Evolutionary conservation across 2,329 filamentous ascomycete species (phyloP).

Genomic region (Balansia obtecta): DNA sequence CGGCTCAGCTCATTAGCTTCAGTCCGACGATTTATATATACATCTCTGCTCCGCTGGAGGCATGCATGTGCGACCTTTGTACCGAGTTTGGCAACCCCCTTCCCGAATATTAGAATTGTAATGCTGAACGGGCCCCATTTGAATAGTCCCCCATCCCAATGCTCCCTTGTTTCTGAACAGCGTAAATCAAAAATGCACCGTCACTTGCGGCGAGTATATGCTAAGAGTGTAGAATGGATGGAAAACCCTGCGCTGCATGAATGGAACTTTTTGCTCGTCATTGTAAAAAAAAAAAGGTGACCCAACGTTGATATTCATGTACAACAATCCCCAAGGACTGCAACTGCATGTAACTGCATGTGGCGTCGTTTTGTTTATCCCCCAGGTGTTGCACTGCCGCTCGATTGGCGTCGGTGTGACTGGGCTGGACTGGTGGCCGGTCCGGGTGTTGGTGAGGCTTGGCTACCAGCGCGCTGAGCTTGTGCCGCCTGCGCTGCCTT

Average conservation of each 20-base stretch:
- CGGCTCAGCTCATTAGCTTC: background rate
- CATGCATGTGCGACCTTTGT: background rate
- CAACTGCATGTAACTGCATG: background rate
- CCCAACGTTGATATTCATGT: background rate
- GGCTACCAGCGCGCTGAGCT: slow-evolving; percentile 16
- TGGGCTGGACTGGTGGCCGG: slow-evolving; percentile 11
- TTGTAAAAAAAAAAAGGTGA: background rate
- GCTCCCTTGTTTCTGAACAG: background rate
- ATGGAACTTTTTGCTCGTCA: background rate
- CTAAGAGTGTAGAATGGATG: too few species aligned
- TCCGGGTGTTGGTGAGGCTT: slow-evolving; percentile 12
- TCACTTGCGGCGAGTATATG: background rate
- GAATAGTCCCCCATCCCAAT: background rate
- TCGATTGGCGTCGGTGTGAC: slow-evolving; percentile 22
- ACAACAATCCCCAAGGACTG: background rate
- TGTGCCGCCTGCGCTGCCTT: slow-evolving; percentile 14
- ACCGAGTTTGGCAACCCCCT: background rate
- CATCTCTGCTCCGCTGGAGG: background rate
- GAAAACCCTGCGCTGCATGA: background rate
- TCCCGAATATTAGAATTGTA: background rate
- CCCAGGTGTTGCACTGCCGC: slow-evolving; percentile 25
- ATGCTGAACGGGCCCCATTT: background rate
- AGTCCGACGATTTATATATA: background rate
- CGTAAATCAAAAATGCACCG: background rate
- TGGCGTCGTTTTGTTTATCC: background rate